Base-by-base conservation (phyloP, 2,329 filamentous ascomycete genomes). In the Colletotrichum sublineola region DNA sequence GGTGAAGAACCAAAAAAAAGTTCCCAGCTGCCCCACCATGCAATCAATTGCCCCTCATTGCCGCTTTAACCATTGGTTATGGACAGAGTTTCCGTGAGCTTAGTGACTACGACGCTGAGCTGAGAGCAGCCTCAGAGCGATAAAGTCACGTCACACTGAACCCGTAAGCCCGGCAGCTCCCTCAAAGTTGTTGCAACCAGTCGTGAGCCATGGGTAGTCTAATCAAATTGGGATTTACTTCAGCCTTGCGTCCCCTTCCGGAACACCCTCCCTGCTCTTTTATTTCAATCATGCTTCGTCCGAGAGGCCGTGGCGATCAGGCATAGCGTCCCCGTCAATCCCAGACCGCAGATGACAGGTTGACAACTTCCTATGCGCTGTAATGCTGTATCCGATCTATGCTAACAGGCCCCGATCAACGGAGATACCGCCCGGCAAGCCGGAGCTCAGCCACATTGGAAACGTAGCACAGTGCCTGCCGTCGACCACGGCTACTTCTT, bases 21-120 rank as follows among this genome's bases (percentile, higher is more conserved):
- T 58, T 62, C 63, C 62, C 79, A 90, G 84, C 76, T 92, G 92
- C 78, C 85, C 92, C 53, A 87, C 89, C 67, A 81, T 88, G 18
- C 84, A 87, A 36, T 84, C 84, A 14, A 84, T 84, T 75, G 93
- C 89, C 78, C 87, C 84, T n/a, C 91, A 14, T 93, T 92, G 75
- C 91, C 92, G 55, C 88, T 93, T 57, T 90, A 91, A 74, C 24
- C 57, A 12, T 63, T 3, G 85, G 29, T 5, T 85, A 90, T 70
- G n/a, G 36, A 65, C 38, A 63, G 60, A 73, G 70, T 66, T 73
- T 65, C 60, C 60, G 29, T 44, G 18, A 73, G 67, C 70, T 73
- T 42, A n/a, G 42, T 50, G 46, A 48, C 40, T 55, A 38, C 66
- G 46, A 42, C 66, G 62, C 65, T 64, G 70, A 68, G 56, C 70